Percentiles rank a stretch among this genome's conserved stretches.
phyloP scores from a whole-genome alignment of 164 flowering plant genomes.

The Piper longum region DNA sequence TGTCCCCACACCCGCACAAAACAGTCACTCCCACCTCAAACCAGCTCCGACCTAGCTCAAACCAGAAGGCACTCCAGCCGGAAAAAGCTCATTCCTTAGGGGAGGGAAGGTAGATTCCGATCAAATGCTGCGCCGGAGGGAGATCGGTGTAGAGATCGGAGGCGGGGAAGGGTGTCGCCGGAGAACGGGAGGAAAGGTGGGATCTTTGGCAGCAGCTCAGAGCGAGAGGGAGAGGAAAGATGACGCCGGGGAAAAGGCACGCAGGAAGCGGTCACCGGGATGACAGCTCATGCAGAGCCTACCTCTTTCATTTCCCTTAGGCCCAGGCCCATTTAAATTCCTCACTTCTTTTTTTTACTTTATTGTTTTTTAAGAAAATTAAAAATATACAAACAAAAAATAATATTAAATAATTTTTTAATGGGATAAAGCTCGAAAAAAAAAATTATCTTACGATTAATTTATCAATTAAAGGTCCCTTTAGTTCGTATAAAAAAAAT shows the following conservation, averaged over 20 bases:
- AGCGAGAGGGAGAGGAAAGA: not conserved
- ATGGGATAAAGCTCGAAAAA: too few relatives aligned
- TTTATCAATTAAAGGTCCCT: too few relatives aligned
- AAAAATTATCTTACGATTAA: too few relatives aligned
- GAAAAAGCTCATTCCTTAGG: not conserved
- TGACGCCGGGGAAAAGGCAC: slow-evolving; percentile 13
- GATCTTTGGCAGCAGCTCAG: not conserved
- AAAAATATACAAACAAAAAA: too few relatives aligned
- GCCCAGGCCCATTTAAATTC: slow-evolving; percentile 2
- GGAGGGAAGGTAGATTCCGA: not conserved
- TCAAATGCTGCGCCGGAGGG: not conserved
- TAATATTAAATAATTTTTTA: too few relatives aligned
- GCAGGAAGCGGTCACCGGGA: slow-evolving; percentile 23
- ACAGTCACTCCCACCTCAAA: not conserved
- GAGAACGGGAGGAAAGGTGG: slow-evolving; percentile 18
- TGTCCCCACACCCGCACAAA: not conserved
- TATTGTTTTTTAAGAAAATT: too few relatives aligned
- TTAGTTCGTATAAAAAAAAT: too few relatives aligned
- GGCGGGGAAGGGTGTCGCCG: slow-evolving; percentile 20
- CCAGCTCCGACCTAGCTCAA: too few relatives aligned
- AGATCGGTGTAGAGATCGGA: not conserved
- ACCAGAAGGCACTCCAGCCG: not conserved
- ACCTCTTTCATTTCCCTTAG: not conserved
- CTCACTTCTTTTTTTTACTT: not conserved
- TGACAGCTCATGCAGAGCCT: slow-evolving; percentile 9